phyloP scores from a whole-genome alignment of 2,329 filamentous ascomycete species.

The Tolypocladium capitatum region DNA sequence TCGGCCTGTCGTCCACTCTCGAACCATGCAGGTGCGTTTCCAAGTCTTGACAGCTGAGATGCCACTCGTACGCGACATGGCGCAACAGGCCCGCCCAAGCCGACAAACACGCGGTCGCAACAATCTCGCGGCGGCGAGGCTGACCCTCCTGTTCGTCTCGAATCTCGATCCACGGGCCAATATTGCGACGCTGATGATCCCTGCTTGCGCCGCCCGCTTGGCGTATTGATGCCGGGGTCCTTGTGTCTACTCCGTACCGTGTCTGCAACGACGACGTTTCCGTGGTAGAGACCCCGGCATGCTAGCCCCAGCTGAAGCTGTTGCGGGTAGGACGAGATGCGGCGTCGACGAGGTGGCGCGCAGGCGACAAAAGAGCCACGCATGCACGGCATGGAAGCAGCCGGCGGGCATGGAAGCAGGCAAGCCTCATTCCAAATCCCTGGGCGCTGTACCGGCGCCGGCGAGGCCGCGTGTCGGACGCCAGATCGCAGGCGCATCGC shows the following conservation, averaged over 20 bases:
- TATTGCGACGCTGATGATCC: constrained; percentile 1
- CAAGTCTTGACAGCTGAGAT: not conserved
- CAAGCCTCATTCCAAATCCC: not conserved
- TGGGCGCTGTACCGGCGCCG: too few species aligned
- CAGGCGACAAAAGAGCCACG: not conserved
- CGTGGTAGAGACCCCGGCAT: not conserved
- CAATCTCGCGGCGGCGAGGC: not conserved
- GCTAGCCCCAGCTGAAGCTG: too few species aligned
- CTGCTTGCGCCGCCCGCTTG: not conserved
- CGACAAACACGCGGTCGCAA: not conserved
- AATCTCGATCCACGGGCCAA: not conserved
- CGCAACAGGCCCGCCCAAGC: not conserved
- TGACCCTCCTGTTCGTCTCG: not conserved
- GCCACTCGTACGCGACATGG: not conserved
- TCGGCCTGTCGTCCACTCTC: not conserved
- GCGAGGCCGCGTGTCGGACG: too few species aligned
- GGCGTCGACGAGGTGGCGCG: not conserved
- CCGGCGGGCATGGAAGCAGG: not conserved
- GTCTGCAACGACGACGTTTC: not conserved
- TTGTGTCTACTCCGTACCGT: too few species aligned
- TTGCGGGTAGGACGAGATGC: too few species aligned
- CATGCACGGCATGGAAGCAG: not conserved
- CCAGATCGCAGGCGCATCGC: too few species aligned
- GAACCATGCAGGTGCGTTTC: not conserved
- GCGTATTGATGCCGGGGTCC: too few species aligned